Conservation (phyloP, 306 rosid species). For the Dalbergia cochinchinensis region DNA sequence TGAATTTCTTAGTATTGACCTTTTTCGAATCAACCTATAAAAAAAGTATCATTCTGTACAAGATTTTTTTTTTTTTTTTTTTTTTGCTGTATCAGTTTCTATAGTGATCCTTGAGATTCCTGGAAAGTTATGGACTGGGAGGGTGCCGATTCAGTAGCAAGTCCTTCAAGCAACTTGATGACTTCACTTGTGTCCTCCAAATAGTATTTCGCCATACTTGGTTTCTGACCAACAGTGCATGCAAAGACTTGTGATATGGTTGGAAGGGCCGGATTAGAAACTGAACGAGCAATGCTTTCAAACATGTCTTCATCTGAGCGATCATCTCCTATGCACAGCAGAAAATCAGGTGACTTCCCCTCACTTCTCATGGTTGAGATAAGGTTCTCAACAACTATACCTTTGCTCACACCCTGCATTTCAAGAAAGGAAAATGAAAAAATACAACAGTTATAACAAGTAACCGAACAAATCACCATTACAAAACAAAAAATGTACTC, state of each 20-base stretch:
- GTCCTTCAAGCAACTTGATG: slow-evolving; percentile 63
- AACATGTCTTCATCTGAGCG: slow-evolving; percentile 83
- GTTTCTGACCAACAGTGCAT: slow-evolving; percentile 81
- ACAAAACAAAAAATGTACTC: slow-evolving; percentile 8
- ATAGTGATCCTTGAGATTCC: slow-evolving; percentile 40
- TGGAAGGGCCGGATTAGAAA: slow-evolving; percentile 51
- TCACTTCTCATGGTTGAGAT: slow-evolving; percentile 58
- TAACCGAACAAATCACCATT: slow-evolving; percentile 17
- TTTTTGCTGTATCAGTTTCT: slow-evolving; percentile 44
- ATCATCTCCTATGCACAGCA: slow-evolving; percentile 79
- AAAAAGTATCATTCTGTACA: slow-evolving; percentile 57
- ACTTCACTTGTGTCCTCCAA: slow-evolving; percentile 73
- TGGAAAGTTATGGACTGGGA: slow-evolving; percentile 17
- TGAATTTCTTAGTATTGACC: slow-evolving; percentile 52
- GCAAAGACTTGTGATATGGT: slow-evolving; percentile 58
- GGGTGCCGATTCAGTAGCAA: slow-evolving; percentile 52
- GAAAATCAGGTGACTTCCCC: slow-evolving; percentile 70
- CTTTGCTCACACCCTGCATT: slow-evolving; percentile 80
- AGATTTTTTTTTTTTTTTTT: slow-evolving; percentile 39
- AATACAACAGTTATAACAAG: neutral
- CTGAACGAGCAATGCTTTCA: slow-evolving; percentile 56
- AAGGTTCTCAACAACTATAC: slow-evolving; percentile 67
- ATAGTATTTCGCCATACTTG: slow-evolving; percentile 78
- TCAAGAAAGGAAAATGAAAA: neutral
- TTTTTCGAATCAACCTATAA: slow-evolving; percentile 43